phyloP scores from a whole-genome alignment of 2,329 filamentous ascomycete genomes.

The Claviceps cyperi region DNA sequence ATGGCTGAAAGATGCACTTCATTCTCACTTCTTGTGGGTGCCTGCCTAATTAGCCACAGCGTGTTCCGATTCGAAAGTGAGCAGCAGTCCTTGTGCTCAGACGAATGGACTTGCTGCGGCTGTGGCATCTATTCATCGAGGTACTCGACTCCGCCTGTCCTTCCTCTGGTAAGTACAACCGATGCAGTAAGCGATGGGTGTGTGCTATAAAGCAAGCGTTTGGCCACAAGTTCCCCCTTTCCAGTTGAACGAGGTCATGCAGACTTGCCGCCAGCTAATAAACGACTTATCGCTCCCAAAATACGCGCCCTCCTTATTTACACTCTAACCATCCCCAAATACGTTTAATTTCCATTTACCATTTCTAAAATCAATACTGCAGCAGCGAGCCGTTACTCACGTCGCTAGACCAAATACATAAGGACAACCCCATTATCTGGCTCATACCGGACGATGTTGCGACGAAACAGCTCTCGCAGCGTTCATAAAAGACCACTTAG shows the following conservation, averaged over 20 bases:
- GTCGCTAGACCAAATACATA: background rate
- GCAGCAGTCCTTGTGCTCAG: background rate
- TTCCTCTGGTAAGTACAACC: background rate
- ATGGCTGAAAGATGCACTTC: background rate
- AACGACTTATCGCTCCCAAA: background rate
- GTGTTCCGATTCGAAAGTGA: background rate
- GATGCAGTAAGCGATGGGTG: background rate
- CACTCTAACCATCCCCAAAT: background rate
- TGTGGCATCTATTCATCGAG: background rate
- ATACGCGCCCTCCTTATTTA: background rate
- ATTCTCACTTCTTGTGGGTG: background rate
- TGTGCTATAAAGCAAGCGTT: background rate
- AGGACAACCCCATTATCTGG: background rate
- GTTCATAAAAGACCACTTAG: constrained; percentile 27
- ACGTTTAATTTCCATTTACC: constrained; percentile 1
- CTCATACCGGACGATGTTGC: constrained; percentile 26
- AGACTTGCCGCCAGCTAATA: background rate
- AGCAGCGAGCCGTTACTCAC: background rate
- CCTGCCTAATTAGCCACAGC: background rate
- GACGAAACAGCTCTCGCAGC: constrained; percentile 31
- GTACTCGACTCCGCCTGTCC: background rate
- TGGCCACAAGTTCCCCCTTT: background rate
- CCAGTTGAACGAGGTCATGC: background rate
- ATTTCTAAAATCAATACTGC: constrained; percentile 1
- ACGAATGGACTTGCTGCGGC: background rate